Conservation (phyloP, 2,329 filamentous ascomycete genomes). For the Dactylellina leptospora region DNA sequence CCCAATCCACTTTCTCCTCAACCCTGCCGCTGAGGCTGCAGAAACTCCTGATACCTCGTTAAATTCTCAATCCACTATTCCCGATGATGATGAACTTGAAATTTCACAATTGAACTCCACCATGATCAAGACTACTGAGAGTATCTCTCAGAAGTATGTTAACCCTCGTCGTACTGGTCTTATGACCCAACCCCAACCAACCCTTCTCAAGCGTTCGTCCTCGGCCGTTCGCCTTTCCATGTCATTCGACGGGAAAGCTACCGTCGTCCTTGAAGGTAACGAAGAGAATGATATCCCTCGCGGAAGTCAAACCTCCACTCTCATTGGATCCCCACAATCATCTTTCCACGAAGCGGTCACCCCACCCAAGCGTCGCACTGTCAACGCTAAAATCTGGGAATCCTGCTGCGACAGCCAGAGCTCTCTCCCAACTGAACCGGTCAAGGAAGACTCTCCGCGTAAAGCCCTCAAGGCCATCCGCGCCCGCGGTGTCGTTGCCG, state of each 20-base stretch:
- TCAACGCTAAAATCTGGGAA: conserved; percentile 57
- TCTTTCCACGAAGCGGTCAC: conserved; percentile 38
- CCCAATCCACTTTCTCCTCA: conserved; percentile 47
- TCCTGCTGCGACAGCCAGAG: conserved; percentile 56
- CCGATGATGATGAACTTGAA: conserved; percentile 40
- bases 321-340: conserved; percentile 12
- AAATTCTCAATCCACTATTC: conserved; percentile 41
- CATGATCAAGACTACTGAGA: conserved; percentile 29
- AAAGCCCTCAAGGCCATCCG: conserved; percentile 50
- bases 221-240: conserved; percentile 56
- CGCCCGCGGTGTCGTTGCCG: conserved; percentile 40
- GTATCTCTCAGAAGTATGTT: conserved; percentile 28
- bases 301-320: conserved; percentile 31
- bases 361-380: conserved; percentile 52
- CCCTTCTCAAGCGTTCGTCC: conserved; percentile 54
- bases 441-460: conserved; percentile 49
- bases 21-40: conserved; percentile 19
- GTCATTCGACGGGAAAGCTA: conserved; percentile 56
- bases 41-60: conserved; percentile 39
- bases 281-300: conserved; percentile 24
- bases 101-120: conserved; percentile 29
- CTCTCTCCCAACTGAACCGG: conserved; percentile 23
- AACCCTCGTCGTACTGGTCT: conserved; percentile 47
- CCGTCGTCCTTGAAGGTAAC: conserved; percentile 56
- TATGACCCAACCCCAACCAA: conserved; percentile 41